phyloP scores from a whole-genome alignment of 2,329 filamentous ascomycete species.

The Camptophora hylomeconis region DNA sequence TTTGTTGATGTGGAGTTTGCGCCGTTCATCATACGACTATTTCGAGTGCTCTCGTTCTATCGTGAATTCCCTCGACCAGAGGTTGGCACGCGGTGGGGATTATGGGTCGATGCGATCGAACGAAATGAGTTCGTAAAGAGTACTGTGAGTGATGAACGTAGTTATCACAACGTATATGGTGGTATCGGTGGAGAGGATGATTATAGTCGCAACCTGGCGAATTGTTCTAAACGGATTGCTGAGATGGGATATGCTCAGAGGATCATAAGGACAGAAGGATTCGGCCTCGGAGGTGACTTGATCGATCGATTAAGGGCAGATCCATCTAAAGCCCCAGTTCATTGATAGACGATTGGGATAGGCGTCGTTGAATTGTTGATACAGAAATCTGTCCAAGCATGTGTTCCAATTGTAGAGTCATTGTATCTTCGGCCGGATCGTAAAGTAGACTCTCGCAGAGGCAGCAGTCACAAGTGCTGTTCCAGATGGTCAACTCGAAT shows the following conservation, averaged over 20 bases:
- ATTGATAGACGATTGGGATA: too few relatives aligned
- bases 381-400: too few relatives aligned
- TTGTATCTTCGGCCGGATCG: too few relatives aligned
- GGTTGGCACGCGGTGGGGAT: conserved; percentile 50
- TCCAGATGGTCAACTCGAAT: too few relatives aligned
- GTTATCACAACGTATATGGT: conserved; percentile 34
- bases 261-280: conserved; percentile 14
- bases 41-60: conserved; percentile 52
- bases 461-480: too few relatives aligned
- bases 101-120: conserved; percentile 60
- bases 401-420: too few relatives aligned
- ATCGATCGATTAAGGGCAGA: too few relatives aligned
- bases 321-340: too few relatives aligned
- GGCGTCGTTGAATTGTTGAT: too few relatives aligned
- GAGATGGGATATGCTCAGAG: conserved; percentile 13
- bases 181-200: conserved; percentile 14
- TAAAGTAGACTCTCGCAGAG: too few relatives aligned
- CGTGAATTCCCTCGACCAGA: conserved; percentile 53
- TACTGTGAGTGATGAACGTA: conserved; percentile 53
- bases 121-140: conserved; percentile 46
- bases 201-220: conserved; percentile 2
- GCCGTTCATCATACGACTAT: conserved; percentile 58
- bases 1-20: conserved; percentile 67
- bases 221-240: background rate
- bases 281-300: conserved; percentile 16